Percentiles rank a stretch among this genome's conserved stretches.
phyloP scores from a whole-genome alignment of 2,329 filamentous ascomycete genomes.

The Colletotrichum sidae region DNA sequence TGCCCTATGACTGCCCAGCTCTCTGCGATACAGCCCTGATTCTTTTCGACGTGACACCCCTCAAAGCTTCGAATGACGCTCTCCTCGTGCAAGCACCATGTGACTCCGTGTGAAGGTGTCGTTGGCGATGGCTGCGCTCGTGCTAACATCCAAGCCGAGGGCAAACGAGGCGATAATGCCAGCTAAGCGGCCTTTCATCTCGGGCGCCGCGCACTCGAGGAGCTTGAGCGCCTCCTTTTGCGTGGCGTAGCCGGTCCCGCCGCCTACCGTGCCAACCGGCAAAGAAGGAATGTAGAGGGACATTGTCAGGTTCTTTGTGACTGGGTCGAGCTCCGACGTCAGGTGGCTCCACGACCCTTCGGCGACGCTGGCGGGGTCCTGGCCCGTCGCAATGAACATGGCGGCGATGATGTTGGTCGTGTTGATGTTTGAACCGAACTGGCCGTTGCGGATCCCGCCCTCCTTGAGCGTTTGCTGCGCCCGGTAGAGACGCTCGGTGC shows the following conservation, averaged over 20 bases:
- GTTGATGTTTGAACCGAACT: conserved; percentile 24
- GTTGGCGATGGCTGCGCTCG: conserved; percentile 10
- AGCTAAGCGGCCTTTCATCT: conserved; percentile 7
- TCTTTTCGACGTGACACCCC: too few relatives aligned
- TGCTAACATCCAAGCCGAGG: conserved; percentile 2
- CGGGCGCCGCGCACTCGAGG: conserved; percentile 3
- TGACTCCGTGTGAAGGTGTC: conserved; percentile 16
- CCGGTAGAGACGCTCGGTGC: conserved; percentile 7
- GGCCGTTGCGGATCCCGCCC: conserved; percentile 21
- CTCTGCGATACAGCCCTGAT: too few relatives aligned
- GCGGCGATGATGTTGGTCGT: conserved; percentile 24
- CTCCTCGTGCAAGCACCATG: conserved; percentile 15
- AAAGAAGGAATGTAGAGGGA: conserved; percentile 10
- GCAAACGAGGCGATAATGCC: conserved; percentile 18
- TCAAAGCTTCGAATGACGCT: conserved; percentile 8
- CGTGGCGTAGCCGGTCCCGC: conserved; percentile 19
- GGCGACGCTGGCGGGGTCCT: conserved; percentile 20
- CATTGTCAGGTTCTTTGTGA: conserved; percentile 10
- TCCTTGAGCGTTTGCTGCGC: conserved; percentile 2
- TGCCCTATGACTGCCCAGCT: too few relatives aligned
- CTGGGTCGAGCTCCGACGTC: conserved; percentile 14
- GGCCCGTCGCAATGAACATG: conserved; percentile 22
- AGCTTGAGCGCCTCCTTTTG: conserved; percentile 16
- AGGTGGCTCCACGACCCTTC: conserved; percentile 21
- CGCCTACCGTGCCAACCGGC: conserved; percentile 11